Percentiles rank a stretch among this genome's conserved stretches.
Evolutionary conservation across 805 yeast genomes (phyloP).

Genomic region (Lachancea mirantina): DNA sequence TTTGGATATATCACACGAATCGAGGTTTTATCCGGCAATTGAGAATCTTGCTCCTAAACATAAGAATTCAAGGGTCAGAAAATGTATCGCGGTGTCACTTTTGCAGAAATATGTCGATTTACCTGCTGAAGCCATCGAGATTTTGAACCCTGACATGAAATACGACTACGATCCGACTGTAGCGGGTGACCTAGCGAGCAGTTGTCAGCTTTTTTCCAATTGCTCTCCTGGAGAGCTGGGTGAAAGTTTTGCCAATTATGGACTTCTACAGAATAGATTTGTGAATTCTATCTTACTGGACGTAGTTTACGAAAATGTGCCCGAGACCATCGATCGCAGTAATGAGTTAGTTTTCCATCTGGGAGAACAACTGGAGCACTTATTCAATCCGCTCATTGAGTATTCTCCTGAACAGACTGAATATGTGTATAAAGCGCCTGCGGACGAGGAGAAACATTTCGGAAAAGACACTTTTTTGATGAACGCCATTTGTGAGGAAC

Average conservation of each 20-base stretch:
- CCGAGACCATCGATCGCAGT: constrained; percentile 51
- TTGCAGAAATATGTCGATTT: constrained; percentile 60
- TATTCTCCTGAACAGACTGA: constrained; percentile 89
- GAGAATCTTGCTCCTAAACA: constrained; percentile 50
- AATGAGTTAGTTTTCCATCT: constrained; percentile 67
- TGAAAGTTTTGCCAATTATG: constrained; percentile 43
- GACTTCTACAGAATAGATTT: constrained; percentile 46
- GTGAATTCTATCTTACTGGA: constrained; percentile 57
- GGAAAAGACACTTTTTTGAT: constrained; percentile 34
- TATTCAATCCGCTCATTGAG: constrained; percentile 84
- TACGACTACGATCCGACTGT: constrained; percentile 69
- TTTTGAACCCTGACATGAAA: constrained; percentile 10
- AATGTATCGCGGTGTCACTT: constrained; percentile 68
- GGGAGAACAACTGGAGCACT: constrained; percentile 80
- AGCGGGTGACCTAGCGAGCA: constrained; percentile 74
- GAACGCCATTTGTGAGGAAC: constrained; percentile 54
- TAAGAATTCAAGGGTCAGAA: constrained; percentile 53
- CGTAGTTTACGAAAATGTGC: constrained; percentile 58
- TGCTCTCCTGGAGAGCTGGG: constrained; percentile 54
- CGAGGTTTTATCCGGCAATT: constrained; percentile 75
- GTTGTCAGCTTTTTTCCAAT: constrained; percentile 45
- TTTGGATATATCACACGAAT: constrained; percentile 48
- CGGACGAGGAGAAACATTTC: constrained; percentile 8
- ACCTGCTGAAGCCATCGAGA: constrained; percentile 23
- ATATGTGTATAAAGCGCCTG: constrained; percentile 59